These are phyloP conservation scores for Fusarium sambucinum DNA, from an alignment of 2,329 filamentous ascomycete genomes.

Conservation along the genomic window DNA sequence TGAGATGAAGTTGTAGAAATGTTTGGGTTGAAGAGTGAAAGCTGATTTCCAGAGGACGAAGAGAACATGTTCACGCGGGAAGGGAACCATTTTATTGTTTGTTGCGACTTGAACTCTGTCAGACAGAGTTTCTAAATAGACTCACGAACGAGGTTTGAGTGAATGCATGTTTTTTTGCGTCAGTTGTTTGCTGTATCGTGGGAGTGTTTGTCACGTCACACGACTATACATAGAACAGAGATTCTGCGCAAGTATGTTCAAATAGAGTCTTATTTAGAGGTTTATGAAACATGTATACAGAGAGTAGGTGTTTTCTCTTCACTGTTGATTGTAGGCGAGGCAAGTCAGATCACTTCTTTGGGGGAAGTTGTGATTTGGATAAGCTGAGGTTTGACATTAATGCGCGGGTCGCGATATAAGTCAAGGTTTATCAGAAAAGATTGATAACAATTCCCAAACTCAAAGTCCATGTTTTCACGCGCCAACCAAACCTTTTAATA, in stretches of 20 bases:
- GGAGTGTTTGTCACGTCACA: conserved; percentile 17
- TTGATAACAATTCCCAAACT: not conserved
- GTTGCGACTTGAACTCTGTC: no score
- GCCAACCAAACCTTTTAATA: not conserved
- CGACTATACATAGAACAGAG: not conserved
- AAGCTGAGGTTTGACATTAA: not conserved
- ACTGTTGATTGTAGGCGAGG: not conserved
- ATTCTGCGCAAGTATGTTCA: not conserved
- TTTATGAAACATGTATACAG: not conserved
- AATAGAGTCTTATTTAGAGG: not conserved
- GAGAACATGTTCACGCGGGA: not conserved
- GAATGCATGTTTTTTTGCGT: conserved; percentile 1
- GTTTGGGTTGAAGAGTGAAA: not conserved
- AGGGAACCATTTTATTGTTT: not conserved
- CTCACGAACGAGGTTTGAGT: not conserved
- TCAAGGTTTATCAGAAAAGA: not conserved
- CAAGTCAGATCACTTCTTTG: not conserved
- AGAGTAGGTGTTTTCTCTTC: not conserved
- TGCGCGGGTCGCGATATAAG: not conserved
- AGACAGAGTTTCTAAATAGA: not conserved
- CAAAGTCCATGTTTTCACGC: not conserved
- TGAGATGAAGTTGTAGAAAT: not conserved
- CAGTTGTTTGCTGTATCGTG: conserved; percentile 14
- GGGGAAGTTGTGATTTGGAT: not conserved
- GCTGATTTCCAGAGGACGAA: not conserved